phyloP scores from a whole-genome alignment of 2,329 filamentous ascomycete species.

The Chaetomium sp. region DNA sequence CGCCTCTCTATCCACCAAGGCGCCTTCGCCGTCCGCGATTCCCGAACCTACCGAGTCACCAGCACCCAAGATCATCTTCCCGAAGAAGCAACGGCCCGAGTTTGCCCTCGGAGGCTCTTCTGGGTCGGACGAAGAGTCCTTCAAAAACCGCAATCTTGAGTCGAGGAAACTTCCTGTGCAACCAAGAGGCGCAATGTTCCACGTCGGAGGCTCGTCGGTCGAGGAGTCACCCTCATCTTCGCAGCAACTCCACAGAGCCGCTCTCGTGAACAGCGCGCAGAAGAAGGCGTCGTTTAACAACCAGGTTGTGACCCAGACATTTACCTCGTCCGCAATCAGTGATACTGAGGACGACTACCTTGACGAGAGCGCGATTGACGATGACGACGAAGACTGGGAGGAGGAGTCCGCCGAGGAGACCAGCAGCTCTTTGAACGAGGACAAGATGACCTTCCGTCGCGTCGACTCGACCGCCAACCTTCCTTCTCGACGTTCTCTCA shows the following conservation, averaged over 20 bases:
- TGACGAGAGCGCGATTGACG: slow-evolving; percentile 36
- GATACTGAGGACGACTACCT: slow-evolving; percentile 57
- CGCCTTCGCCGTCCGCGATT: slow-evolving; percentile 49
- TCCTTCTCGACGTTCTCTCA: slow-evolving; percentile 76
- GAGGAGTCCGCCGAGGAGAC: slow-evolving; percentile 71
- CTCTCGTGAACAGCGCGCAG: slow-evolving; percentile 36
- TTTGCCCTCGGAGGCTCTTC: slow-evolving; percentile 76
- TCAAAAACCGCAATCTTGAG: slow-evolving; percentile 50
- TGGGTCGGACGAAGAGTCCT: slow-evolving; percentile 67
- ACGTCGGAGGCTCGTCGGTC: slow-evolving; percentile 57
- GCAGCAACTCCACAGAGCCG: slow-evolving; percentile 39
- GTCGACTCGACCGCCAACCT: slow-evolving; percentile 84
- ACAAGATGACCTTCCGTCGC: slow-evolving; percentile 76
- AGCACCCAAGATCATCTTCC: slow-evolving; percentile 59
- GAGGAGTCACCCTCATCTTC: slow-evolving; percentile 66
- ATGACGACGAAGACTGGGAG: slow-evolving; percentile 63
- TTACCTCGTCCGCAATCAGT: slow-evolving; percentile 46
- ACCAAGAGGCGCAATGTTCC: slow-evolving; percentile 40
- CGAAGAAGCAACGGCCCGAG: slow-evolving; percentile 53
- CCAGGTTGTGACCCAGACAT: slow-evolving; percentile 62
- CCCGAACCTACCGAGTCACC: slow-evolving; percentile 54
- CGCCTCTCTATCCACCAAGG: slow-evolving; percentile 43
- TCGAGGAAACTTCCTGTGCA: slow-evolving; percentile 31
- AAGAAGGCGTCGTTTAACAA: slow-evolving; percentile 84
- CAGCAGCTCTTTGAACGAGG: slow-evolving; percentile 74